Base-by-base conservation (phyloP, 192 early-diverging fungal species). In the Podila epigama region DNA sequence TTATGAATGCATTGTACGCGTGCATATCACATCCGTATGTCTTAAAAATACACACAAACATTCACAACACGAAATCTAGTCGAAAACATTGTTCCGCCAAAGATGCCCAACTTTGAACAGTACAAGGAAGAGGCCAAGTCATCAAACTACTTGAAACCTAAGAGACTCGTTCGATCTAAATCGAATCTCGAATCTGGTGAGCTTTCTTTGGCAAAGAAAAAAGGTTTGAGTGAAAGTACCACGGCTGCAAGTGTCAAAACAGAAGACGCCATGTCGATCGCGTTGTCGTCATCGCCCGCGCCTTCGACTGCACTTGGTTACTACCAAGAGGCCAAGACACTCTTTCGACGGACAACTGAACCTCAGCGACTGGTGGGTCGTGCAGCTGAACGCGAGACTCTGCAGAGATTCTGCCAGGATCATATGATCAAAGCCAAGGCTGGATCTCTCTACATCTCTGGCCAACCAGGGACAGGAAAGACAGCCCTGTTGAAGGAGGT, bases 381-480 rank as follows among this genome's bases (percentile, higher is more conserved):
- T 20, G 80, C 68, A 8, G 54, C 52, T 8, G 93, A 95, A 70
- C 70, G 89, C 18, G 51, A 64, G 16, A 75, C 51, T 0, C 82
- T 93, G 20, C 61, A 37, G 2, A 27, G 58, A 3, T 95, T 95
- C 63, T 84, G 84, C 67, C 44, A 78, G 13, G 57, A 70, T 3
- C 83, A 89, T 40, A 85, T 88, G 12, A 25, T 88, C 11, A 70
- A 33, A 0, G 66, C 82, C 33, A 82, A 82, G 51, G 61, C 89
- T 6, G 91, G 88, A 9, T 91, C 88, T 55, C 79, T 94, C 34
- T 98, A 98, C 73, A 89, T 98, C 16, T 92, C 93, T 8, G 97
- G 97, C 1, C 88, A 86, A 44, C 97, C 97, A 0, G 97, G 97
- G 5, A 98, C 97, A 22, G 97, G 97, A 40, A 98, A 98, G 81